Conservation (phyloP, 2,329 filamentous ascomycete genomes). For the Biscogniauxia marginata region DNA sequence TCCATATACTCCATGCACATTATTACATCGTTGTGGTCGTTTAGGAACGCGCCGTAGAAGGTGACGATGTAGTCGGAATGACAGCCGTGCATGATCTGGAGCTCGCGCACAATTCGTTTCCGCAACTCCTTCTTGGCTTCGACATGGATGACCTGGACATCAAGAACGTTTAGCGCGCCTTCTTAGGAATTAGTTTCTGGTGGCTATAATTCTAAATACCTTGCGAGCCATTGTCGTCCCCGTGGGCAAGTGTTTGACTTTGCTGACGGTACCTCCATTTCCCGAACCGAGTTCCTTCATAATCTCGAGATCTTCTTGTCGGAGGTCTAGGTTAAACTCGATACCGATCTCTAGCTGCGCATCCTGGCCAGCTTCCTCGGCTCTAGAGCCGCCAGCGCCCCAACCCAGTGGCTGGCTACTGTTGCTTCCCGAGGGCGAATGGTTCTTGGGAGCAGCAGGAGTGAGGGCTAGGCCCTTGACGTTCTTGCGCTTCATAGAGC, state of each 20-base stretch:
- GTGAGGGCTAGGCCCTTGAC: slow-evolving; percentile 92
- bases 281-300: slow-evolving; percentile 93
- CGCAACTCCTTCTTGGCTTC: slow-evolving; percentile 97
- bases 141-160: slow-evolving; percentile 83
- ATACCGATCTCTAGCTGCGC: slow-evolving; percentile 88
- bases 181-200: neutral
- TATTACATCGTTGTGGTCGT: slow-evolving; percentile 94
- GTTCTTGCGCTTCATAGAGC: slow-evolving; percentile 98
- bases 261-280: slow-evolving; percentile 97
- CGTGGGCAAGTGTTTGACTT: slow-evolving; percentile 91
- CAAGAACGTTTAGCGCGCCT: neutral
- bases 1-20: slow-evolving; percentile 99
- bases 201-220: slow-evolving; percentile 54
- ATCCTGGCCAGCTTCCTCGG: slow-evolving; percentile 56
- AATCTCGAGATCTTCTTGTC: slow-evolving; percentile 87
- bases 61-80: slow-evolving; percentile 96
- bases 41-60: slow-evolving; percentile 96
- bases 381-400: slow-evolving; percentile 33
- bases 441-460: slow-evolving; percentile 69
- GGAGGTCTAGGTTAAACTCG: slow-evolving; percentile 91
- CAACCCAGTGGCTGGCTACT: slow-evolving; percentile 56
- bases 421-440: slow-evolving; percentile 70
- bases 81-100: slow-evolving; percentile 98
- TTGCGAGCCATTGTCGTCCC: slow-evolving; percentile 98
- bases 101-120: slow-evolving; percentile 93